Conservation (phyloP, 176 grass and related monocot species). For the Bromus sterilis region DNA sequence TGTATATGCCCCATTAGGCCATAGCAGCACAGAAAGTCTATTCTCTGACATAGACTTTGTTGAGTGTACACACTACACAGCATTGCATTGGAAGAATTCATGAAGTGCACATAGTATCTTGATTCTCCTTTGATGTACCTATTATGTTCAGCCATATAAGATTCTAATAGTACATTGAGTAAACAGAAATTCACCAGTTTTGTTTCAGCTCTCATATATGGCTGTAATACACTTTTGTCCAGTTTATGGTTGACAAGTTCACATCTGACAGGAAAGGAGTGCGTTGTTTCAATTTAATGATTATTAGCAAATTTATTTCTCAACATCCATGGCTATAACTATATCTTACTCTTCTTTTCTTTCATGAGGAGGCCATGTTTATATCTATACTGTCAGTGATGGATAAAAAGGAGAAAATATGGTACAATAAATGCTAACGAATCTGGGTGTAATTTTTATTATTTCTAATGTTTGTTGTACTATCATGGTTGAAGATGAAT, state of each 20-base stretch:
- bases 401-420: too few relatives aligned
- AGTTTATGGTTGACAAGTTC: background rate
- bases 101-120: background rate
- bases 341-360: too few relatives aligned
- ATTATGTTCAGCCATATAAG: background rate
- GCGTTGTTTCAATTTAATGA: background rate
- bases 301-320: too few relatives aligned
- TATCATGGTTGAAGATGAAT: too few relatives aligned
- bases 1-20: background rate
- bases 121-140: background rate
- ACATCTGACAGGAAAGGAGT: background rate
- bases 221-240: background rate
- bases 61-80: background rate
- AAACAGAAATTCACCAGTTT: background rate
- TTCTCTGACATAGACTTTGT: background rate
- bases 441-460: too few relatives aligned
- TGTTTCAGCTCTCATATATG: background rate
- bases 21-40: background rate
- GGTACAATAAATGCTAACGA: too few relatives aligned
- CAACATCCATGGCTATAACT: too few relatives aligned
- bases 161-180: background rate
- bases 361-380: too few relatives aligned
- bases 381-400: too few relatives aligned
- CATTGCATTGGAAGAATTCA: background rate
- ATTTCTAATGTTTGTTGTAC: too few relatives aligned